Evolutionary conservation across 2,329 filamentous ascomycete species (phyloP).

Genomic region (Aureobasidium sp.): DNA sequence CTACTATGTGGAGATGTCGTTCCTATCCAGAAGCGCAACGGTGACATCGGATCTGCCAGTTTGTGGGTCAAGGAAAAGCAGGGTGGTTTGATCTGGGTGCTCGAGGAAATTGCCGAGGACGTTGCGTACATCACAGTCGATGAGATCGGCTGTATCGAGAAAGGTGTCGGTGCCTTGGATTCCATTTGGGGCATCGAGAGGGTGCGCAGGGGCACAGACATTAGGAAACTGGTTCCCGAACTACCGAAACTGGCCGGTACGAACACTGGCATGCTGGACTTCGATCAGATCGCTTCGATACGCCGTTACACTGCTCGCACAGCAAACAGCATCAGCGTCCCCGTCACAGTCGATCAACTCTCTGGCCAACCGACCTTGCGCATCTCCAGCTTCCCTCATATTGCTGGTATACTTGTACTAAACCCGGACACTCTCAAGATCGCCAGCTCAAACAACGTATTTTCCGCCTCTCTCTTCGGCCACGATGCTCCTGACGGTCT

Average conservation of each 20-base stretch:
- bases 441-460: conserved; percentile 89
- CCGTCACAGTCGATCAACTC: conserved; percentile 69
- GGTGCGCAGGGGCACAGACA: conserved; percentile 58
- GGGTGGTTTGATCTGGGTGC: conserved; percentile 88
- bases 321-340: conserved; percentile 68
- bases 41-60: conserved; percentile 82
- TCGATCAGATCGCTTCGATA: conserved; percentile 60
- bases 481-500: conserved; percentile 75
- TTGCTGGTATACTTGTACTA: conserved; percentile 91
- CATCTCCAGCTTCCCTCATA: conserved; percentile 91
- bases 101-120: conserved; percentile 96
- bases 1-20: conserved; percentile 95
- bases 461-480: conserved; percentile 86
- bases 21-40: conserved; percentile 92
- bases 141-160: conserved; percentile 64
- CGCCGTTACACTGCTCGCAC: conserved; percentile 82
- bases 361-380: conserved; percentile 62
- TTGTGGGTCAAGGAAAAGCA: conserved; percentile 98
- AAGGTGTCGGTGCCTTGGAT: conserved; percentile 64
- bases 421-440: conserved; percentile 70
- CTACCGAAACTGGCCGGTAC: conserved; percentile 69
- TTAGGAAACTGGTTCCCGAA: conserved; percentile 70
- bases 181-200: conserved; percentile 76
- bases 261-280: conserved; percentile 65
- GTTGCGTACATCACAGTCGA: conserved; percentile 69